Percentiles rank a stretch among this genome's conserved stretches.
Evolutionary conservation across 73 alveolate species (phyloP).

Genomic region (Halteria grandinella): DNA sequence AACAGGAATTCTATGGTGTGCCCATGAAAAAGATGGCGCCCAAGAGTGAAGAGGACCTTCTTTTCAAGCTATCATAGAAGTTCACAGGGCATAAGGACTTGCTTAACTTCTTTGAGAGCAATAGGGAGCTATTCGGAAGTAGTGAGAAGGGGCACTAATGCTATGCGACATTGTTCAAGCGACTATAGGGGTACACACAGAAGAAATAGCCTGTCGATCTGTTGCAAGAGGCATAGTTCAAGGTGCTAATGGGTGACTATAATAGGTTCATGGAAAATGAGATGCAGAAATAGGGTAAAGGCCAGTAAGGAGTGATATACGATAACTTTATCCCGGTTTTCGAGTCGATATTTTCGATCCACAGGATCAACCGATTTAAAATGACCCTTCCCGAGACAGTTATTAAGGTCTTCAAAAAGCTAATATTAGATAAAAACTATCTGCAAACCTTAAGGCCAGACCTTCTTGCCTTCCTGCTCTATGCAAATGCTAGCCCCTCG

Average conservation of each 20-base stretch:
- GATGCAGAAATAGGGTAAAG: not conserved
- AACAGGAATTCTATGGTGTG: constrained; percentile 3
- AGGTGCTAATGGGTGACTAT: constrained; percentile 11
- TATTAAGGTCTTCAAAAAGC: not conserved
- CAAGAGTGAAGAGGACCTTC: constrained; percentile 8
- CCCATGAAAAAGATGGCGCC: constrained; percentile 39
- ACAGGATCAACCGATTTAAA: not conserved
- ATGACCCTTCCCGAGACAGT: not conserved
- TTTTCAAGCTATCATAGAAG: constrained; percentile 5
- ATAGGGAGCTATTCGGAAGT: constrained; percentile 18
- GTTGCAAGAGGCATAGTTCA: not conserved
- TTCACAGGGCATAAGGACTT: constrained; percentile 20
- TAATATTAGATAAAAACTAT: not conserved
- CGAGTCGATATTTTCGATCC: not conserved
- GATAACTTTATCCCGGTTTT: not conserved
- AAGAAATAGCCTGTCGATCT: not conserved
- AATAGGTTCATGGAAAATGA: not conserved
- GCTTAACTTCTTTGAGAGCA: constrained; percentile 18
- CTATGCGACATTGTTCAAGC: not conserved
- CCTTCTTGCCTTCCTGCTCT: not conserved
- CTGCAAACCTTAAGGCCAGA: not conserved
- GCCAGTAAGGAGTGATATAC: not conserved
- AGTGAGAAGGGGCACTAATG: too few species aligned
- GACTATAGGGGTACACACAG: not conserved
- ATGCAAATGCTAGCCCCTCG: not conserved